phyloP scores from a whole-genome alignment of 176 grass and related monocot species.

The Tuctoria greenei region DNA sequence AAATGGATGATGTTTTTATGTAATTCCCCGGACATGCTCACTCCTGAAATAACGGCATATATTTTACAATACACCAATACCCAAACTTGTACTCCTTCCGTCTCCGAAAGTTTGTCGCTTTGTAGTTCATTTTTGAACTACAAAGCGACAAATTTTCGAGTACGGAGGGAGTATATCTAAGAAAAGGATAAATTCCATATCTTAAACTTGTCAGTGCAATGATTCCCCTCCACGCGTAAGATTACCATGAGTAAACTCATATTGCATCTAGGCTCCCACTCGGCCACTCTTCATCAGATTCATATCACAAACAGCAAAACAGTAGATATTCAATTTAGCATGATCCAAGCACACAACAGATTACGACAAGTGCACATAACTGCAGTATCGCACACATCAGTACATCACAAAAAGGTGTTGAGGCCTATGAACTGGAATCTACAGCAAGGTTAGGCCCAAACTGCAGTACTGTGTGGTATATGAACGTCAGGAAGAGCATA shows the following conservation, averaged over 20 bases:
- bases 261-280: neutral
- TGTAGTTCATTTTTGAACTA: too few species aligned
- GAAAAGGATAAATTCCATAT: too few species aligned
- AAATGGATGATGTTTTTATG: neutral
- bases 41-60: neutral
- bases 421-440: neutral
- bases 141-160: too few species aligned
- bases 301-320: neutral
- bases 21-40: neutral
- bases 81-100: too few species aligned
- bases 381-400: too few species aligned
- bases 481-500: neutral
- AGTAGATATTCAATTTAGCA: constrained; percentile 1
- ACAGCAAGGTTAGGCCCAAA: constrained; percentile 2
- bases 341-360: neutral
- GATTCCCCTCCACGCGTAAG: neutral
- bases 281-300: neutral
- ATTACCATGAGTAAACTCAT: neutral
- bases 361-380: neutral
- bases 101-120: too few species aligned
- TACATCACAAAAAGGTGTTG: too few species aligned
- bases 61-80: neutral
- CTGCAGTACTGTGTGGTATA: neutral
- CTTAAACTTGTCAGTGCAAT: neutral
- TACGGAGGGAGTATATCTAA: too few species aligned